phyloP scores from a whole-genome alignment of 176 grass and related monocot species.

The Tillandsia fasciculata region DNA sequence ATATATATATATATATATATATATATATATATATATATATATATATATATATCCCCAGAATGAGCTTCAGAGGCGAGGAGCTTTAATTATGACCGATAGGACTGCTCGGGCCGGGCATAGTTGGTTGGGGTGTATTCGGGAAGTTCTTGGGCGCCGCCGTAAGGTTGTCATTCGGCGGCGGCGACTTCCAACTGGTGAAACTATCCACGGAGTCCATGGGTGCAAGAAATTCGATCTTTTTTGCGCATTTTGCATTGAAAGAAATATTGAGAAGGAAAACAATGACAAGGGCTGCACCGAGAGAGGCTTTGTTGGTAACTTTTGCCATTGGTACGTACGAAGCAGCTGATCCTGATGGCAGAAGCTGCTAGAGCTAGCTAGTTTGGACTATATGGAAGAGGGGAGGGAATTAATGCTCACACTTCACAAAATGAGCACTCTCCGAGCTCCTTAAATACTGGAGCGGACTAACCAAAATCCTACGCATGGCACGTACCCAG shows the following conservation, averaged over 20 bases:
- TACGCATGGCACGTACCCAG: not conserved
- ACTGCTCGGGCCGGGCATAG: not conserved
- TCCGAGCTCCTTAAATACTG: not conserved
- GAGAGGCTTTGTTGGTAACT: not conserved
- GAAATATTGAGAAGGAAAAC: not conserved
- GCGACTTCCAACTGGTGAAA: not conserved
- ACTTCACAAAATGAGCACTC: not conserved
- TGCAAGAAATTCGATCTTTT: not conserved
- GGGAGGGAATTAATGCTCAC: too few relatives aligned
- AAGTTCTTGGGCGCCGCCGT: not conserved
- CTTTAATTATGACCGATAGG: not conserved
- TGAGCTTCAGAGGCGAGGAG: not conserved
- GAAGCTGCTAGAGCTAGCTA: not conserved
- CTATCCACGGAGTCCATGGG: not conserved
- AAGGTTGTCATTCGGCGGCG: not conserved
- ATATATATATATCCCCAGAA: not conserved
- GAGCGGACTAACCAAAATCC: not conserved
- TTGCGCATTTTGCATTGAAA: not conserved
- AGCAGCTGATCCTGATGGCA: not conserved
- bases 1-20: not conserved
- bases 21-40: not conserved
- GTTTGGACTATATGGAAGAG: not conserved
- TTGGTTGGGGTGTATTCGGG: not conserved
- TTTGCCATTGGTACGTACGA: not conserved
- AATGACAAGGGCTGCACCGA: not conserved